Conservation (phyloP, 192 early-diverging fungal species). For the Coemansia sp. region DNA sequence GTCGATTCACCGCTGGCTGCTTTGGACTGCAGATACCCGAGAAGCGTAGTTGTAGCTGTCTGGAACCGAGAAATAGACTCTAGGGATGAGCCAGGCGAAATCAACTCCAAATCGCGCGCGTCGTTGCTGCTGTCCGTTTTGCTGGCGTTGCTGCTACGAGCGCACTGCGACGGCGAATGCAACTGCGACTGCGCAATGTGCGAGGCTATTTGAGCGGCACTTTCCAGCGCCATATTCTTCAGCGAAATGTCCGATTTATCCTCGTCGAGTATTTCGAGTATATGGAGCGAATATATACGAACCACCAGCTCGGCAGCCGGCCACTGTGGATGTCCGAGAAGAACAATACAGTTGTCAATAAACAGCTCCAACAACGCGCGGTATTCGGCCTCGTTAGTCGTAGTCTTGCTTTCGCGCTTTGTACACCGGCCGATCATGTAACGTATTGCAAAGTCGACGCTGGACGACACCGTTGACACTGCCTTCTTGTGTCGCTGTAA, state of each 20-base stretch:
- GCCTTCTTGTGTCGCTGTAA: constrained; percentile 44
- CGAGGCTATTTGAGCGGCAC: constrained; percentile 61
- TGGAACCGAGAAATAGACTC: constrained; percentile 25
- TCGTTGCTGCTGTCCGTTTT: too few relatives aligned
- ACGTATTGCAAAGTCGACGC: constrained; percentile 58
- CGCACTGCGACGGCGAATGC: not conserved
- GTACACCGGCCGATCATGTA: constrained; percentile 61
- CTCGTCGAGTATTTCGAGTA: constrained; percentile 67
- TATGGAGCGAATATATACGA: constrained; percentile 62
- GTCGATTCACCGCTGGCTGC: constrained; percentile 25
- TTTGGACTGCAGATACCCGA: constrained; percentile 40
- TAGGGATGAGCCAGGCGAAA: constrained; percentile 16
- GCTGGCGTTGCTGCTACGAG: too few relatives aligned
- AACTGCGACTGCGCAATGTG: constrained; percentile 43
- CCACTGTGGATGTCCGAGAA: constrained; percentile 87
- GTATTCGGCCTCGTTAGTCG: constrained; percentile 69
- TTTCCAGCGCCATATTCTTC: constrained; percentile 62
- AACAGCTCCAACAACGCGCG: constrained; percentile 66
- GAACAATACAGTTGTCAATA: constrained; percentile 66
- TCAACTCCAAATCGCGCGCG: not conserved
- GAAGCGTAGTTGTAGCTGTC: constrained; percentile 8
- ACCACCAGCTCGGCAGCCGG: constrained; percentile 78
- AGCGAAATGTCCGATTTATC: constrained; percentile 57
- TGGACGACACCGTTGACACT: constrained; percentile 55
- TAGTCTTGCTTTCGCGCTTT: constrained; percentile 38